A percentile compares a stretch with the other conserved stretches of the same genome.
phyloP scores from a whole-genome alignment of 2,329 filamentous ascomycete genomes.

The Monilinia polystroma region DNA sequence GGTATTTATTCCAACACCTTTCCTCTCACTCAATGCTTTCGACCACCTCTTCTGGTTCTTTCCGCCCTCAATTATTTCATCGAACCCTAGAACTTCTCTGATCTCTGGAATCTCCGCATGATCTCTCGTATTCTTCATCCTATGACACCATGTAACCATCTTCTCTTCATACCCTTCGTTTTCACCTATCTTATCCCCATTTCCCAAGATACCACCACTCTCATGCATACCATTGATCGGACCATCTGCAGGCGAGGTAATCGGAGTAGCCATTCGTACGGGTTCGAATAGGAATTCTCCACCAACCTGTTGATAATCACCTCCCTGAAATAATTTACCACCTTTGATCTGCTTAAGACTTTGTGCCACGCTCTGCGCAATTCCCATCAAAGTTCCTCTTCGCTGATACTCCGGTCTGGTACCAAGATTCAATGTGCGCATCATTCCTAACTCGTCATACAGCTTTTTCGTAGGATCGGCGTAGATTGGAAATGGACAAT shows the following conservation, averaged over 20 bases:
- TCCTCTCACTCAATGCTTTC: constrained; percentile 49
- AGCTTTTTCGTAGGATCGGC: constrained; percentile 54
- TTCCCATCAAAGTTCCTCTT: constrained; percentile 42
- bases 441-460: constrained; percentile 55
- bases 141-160: constrained; percentile 73
- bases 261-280: constrained; percentile 33
- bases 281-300: constrained; percentile 42
- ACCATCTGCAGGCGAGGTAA: constrained; percentile 23
- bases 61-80: constrained; percentile 44
- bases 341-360: constrained; percentile 43
- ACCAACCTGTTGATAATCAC: constrained; percentile 54
- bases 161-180: constrained; percentile 49
- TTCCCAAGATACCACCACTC: constrained; percentile 21
- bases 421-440: constrained; percentile 49
- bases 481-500: constrained; percentile 56
- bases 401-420: constrained; percentile 51
- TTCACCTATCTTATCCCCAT: constrained; percentile 25
- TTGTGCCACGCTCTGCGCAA: constrained; percentile 46
- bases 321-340: constrained; percentile 49
- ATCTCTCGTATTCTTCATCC: constrained; percentile 77
- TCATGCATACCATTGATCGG: constrained; percentile 19
- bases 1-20: constrained; percentile 52
- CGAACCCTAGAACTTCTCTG: constrained; percentile 60
- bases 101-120: constrained; percentile 71
- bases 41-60: constrained; percentile 48